Conservation (phyloP, 169 alveolate species). For the Babesia gibsoni region DNA sequence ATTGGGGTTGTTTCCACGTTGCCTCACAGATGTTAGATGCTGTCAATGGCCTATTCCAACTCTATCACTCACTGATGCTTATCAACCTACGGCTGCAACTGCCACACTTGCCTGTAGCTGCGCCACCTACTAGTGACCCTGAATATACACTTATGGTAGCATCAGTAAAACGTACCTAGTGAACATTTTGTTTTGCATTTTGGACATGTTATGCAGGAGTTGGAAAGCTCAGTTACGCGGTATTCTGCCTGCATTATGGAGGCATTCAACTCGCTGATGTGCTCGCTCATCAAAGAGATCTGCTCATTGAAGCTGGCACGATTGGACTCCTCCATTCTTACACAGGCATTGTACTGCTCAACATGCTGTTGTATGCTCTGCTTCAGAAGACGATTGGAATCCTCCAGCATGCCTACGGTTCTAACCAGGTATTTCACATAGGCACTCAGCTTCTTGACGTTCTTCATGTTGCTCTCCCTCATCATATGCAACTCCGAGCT, state of each 20-base stretch:
- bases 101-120: slow-evolving; percentile 34
- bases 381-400: slow-evolving; percentile 36
- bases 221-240: slow-evolving; percentile 38
- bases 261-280: slow-evolving; percentile 56
- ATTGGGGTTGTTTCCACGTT: no score
- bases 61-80: no score
- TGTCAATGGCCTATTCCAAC: no score
- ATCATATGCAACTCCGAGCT: not conserved
- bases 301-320: slow-evolving; percentile 52
- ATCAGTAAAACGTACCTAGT: slow-evolving; percentile 16
- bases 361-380: slow-evolving; percentile 5
- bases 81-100: slow-evolving; percentile 33
- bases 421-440: slow-evolving; percentile 39
- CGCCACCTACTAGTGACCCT: slow-evolving; percentile 51
- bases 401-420: slow-evolving; percentile 41
- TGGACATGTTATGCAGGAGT: slow-evolving; percentile 30
- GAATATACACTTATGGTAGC: not conserved
- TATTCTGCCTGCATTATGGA: slow-evolving; percentile 44
- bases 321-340: slow-evolving; percentile 24
- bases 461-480: slow-evolving; percentile 14
- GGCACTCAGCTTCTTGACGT: slow-evolving; percentile 25
- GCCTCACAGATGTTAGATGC: no score
- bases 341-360: slow-evolving; percentile 27
- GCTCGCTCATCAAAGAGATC: slow-evolving; percentile 59
- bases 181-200: slow-evolving; percentile 17